phyloP scores from a whole-genome alignment of 306 rosid genomes.

The Vicia villosa region DNA sequence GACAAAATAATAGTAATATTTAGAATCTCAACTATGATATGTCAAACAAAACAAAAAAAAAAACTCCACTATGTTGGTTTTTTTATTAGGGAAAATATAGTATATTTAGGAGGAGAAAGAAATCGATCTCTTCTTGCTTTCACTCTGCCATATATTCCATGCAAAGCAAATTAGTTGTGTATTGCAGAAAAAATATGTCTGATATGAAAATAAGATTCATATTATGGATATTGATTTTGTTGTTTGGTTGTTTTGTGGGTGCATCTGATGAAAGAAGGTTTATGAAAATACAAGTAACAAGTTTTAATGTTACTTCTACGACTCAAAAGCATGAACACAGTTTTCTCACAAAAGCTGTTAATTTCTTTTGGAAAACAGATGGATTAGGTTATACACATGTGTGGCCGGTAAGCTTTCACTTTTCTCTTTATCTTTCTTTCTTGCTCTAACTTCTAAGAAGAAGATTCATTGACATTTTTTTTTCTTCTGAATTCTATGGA shows the following conservation, averaged over 20 bases:
- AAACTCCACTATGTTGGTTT: too few relatives aligned
- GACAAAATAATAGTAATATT: too few relatives aligned
- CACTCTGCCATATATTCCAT: too few relatives aligned
- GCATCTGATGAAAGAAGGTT: conserved; percentile 64
- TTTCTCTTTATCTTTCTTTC: too few relatives aligned
- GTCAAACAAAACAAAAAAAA: too few relatives aligned
- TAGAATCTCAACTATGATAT: too few relatives aligned
- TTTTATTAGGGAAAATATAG: too few relatives aligned
- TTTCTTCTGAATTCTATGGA: too few relatives aligned
- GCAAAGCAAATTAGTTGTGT: not conserved
- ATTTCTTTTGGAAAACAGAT: conserved; percentile 68
- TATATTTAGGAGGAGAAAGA: too few relatives aligned
- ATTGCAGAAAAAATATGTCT: not conserved
- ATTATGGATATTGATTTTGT: conserved; percentile 40
- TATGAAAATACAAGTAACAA: conserved; percentile 39
- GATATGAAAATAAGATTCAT: conserved; percentile 46
- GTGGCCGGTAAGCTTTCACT: conserved; percentile 71
- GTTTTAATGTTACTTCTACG: not conserved
- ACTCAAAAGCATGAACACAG: not conserved
- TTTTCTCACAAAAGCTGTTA: conserved; percentile 39
- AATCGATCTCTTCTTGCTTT: too few relatives aligned
- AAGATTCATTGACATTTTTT: too few relatives aligned
- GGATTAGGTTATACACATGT: conserved; percentile 60
- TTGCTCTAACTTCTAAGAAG: too few relatives aligned
- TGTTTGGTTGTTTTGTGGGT: conserved; percentile 48